These are phyloP conservation scores for Aspergillaceae sp. DNA, from an alignment of 2,329 filamentous ascomycete species.

Conservation along the genomic window DNA sequence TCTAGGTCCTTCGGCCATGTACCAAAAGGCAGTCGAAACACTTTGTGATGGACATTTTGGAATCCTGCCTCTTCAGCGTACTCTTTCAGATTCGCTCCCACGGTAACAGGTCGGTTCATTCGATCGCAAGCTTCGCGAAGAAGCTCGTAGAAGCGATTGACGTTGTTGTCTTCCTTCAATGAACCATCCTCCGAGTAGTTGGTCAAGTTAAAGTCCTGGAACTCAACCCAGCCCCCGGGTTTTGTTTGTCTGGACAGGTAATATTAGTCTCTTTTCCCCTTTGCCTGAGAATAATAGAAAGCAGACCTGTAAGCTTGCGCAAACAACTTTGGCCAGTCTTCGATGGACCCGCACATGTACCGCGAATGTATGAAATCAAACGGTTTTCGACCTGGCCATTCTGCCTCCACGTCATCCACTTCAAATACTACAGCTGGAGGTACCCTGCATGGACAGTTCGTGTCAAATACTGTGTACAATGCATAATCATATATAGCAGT, in stretches of 20 bases:
- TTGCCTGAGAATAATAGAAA: too few species aligned
- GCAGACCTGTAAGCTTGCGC: conserved; percentile 4
- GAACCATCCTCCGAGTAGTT: conserved; percentile 14
- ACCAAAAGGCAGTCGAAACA: conserved; percentile 21
- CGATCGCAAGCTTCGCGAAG: conserved; percentile 12
- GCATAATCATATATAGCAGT: neutral
- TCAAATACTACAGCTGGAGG: conserved; percentile 26
- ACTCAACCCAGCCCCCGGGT: conserved; percentile 23
- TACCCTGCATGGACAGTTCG: conserved; percentile 1
- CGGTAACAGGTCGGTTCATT: conserved; percentile 18
- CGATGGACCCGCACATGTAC: conserved; percentile 17
- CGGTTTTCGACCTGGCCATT: conserved; percentile 16
- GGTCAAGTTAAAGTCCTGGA: conserved; percentile 18
- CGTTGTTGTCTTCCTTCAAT: conserved; percentile 4
- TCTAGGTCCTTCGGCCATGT: conserved; percentile 20
- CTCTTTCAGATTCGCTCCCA: conserved; percentile 15
- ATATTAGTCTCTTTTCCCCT: too few species aligned
- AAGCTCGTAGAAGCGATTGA: conserved; percentile 16
- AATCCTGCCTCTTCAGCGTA: conserved; percentile 26
- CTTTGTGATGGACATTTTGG: conserved; percentile 20
- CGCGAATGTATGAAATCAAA: conserved; percentile 28
- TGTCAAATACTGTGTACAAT: too few species aligned
- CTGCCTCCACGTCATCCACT: conserved; percentile 23
- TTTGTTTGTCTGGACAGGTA: conserved; percentile 10
- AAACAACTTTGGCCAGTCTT: conserved; percentile 13